These are phyloP conservation scores for Triticum turgidum DNA, from an alignment of 176 grass and related monocot species.

Conservation along the genomic window DNA sequence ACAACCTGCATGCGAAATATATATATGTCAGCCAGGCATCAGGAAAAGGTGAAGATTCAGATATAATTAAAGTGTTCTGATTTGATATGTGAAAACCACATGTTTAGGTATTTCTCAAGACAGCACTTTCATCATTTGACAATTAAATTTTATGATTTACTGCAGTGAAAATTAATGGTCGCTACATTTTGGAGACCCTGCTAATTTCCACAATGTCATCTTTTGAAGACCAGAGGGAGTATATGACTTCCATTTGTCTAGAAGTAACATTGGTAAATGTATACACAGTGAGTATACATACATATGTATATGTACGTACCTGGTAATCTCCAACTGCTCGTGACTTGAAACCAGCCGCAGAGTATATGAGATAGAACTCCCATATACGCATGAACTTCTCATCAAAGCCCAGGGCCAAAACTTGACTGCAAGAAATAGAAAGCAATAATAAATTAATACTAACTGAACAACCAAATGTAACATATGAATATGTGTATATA, in stretches of 20 bases:
- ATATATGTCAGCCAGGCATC: not conserved
- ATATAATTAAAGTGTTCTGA: not conserved
- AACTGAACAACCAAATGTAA: not conserved
- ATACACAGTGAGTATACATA: not conserved
- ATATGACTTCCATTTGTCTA: not conserved
- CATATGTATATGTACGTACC: not conserved
- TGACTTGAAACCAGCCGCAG: not conserved
- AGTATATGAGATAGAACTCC: conserved; percentile 2
- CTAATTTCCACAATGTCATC: not conserved
- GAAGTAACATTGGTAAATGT: not conserved
- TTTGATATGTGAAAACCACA: not conserved
- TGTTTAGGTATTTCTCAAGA: not conserved
- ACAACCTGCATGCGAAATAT: not conserved
- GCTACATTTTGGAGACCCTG: not conserved
- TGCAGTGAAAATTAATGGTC: not conserved
- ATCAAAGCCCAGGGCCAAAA: conserved; percentile 10
- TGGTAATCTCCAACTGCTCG: not conserved
- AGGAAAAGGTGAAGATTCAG: not conserved
- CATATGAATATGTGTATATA: not conserved
- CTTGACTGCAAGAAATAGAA: not conserved
- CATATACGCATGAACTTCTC: conserved; percentile 1
- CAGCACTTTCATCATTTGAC: not conserved
- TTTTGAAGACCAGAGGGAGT: not conserved
- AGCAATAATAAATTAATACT: not conserved
- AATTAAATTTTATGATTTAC: not conserved